Conservation (phyloP, 2,329 filamentous ascomycete species). For the Calonectria pseudoreteaudii region DNA sequence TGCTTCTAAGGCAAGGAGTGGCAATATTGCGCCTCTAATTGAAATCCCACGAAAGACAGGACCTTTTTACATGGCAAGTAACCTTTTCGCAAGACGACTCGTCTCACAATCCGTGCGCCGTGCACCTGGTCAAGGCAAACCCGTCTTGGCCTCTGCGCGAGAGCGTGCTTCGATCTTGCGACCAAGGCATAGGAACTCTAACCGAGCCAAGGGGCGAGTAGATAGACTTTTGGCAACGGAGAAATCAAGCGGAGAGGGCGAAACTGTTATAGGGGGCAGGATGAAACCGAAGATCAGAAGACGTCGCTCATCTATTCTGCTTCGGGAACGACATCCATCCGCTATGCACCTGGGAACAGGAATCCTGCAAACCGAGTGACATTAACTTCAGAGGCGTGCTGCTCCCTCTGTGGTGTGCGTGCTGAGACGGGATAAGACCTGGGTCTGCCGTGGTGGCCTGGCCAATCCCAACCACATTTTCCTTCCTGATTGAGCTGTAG, state of each 20-base stretch:
- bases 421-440: neutral
- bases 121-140: neutral
- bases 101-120: neutral
- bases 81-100: neutral
- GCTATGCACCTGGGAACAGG: neutral
- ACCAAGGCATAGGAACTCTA: neutral
- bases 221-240: neutral
- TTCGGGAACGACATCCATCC: neutral
- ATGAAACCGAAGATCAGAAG: conserved; percentile 8
- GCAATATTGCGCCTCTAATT: neutral
- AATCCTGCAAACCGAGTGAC: neutral
- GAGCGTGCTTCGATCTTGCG: neutral
- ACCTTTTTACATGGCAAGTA: neutral
- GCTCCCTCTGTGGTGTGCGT: neutral
- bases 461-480: neutral
- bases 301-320: neutral
- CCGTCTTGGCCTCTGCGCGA: neutral
- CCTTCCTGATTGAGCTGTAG: neutral
- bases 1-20: neutral
- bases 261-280: conserved; percentile 4
- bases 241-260: neutral
- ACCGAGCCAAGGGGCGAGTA: neutral
- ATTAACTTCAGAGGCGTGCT: neutral
- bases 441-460: neutral
- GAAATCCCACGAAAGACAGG: neutral